phyloP scores from a whole-genome alignment of 345 rosid species.

The Erysimum cheiranthoides region DNA sequence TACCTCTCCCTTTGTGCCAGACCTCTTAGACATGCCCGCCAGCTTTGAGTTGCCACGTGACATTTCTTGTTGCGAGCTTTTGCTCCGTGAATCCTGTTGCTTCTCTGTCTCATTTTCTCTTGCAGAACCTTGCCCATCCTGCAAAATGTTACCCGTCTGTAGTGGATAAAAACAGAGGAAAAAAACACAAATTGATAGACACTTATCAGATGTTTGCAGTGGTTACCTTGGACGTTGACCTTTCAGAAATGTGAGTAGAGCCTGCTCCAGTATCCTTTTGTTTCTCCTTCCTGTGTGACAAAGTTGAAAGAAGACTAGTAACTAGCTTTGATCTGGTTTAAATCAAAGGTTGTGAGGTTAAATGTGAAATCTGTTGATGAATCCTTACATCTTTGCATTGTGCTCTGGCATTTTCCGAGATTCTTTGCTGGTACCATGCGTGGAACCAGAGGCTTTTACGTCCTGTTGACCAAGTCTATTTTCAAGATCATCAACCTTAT shows the following conservation, averaged over 20 bases:
- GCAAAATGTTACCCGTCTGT: conserved; percentile 14
- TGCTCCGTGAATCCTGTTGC: conserved; percentile 52
- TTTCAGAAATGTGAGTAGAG: conserved; percentile 44
- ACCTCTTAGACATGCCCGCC: conserved; percentile 58
- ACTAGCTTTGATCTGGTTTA: conserved; percentile 26
- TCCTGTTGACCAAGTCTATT: conserved; percentile 55
- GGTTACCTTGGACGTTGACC: conserved; percentile 65
- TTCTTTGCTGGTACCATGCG: conserved; percentile 49
- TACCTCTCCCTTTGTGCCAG: conserved; percentile 77
- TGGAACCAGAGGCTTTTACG: conserved; percentile 49
- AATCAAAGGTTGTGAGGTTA: conserved; percentile 5
- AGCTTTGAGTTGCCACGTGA: conserved; percentile 48
- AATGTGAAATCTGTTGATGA: conserved; percentile 12
- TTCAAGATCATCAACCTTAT: conserved; percentile 67
- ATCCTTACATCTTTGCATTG: conserved; percentile 54
- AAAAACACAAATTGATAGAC: not conserved
- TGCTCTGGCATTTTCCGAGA: conserved; percentile 39
- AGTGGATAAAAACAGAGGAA: conserved; percentile 15
- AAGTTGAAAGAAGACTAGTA: conserved; percentile 20
- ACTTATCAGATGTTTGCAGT: conserved; percentile 3
- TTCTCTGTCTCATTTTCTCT: conserved; percentile 48
- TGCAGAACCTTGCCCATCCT: conserved; percentile 52
- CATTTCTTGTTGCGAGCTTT: conserved; percentile 50
- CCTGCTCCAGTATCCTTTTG: conserved; percentile 50
- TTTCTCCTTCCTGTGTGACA: conserved; percentile 59